Conservation (phyloP, 208 protist species). For the Leishmania tropica region DNA sequence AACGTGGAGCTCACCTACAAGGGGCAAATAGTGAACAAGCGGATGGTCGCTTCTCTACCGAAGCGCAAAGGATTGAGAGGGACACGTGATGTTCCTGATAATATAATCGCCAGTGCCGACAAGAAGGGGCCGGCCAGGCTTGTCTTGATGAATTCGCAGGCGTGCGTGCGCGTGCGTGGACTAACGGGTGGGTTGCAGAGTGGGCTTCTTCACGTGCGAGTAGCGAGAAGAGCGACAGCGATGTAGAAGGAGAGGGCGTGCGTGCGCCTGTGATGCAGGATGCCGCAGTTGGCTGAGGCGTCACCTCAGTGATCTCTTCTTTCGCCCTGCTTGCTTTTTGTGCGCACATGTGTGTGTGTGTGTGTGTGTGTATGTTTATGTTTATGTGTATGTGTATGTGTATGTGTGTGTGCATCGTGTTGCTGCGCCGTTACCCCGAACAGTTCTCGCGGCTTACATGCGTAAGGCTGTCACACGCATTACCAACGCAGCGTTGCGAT, state of each 20-base stretch:
- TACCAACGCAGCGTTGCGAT: background rate
- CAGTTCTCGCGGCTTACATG: background rate
- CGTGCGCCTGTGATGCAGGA: background rate
- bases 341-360: background rate
- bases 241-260: background rate
- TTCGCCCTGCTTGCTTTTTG: background rate
- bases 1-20: background rate
- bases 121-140: background rate
- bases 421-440: background rate
- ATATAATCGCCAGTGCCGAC: background rate
- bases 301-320: background rate
- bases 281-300: background rate
- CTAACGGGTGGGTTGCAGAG: background rate
- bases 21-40: background rate
- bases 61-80: background rate
- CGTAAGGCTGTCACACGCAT: background rate
- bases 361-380: background rate
- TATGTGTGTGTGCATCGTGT: too few species aligned
- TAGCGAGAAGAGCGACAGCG: background rate
- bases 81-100: background rate
- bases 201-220: background rate
- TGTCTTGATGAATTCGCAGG: background rate
- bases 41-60: background rate
- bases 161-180: too few species aligned
- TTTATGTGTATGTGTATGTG: background rate